Evolutionary conservation across 352 stramenopile genomes (phyloP).

Genomic region (Phytophthora pluvialis): DNA sequence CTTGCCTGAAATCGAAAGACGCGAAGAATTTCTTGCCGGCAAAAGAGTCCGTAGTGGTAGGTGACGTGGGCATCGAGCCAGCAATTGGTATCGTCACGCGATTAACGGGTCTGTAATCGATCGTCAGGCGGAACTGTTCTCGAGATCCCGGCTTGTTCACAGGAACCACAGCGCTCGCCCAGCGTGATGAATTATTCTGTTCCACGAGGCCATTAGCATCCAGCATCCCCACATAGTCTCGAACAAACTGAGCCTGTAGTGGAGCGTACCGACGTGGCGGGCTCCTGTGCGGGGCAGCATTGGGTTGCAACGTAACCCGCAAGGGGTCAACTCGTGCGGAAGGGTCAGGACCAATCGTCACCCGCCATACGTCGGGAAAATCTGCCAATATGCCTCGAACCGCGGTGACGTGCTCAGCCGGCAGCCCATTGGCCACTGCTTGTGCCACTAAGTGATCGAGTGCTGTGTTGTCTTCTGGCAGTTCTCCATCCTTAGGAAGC

Average conservation of each 20-base stretch:
- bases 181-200: not conserved
- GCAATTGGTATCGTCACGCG: not conserved
- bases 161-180: not conserved
- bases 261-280: not conserved
- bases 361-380: not conserved
- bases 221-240: not conserved
- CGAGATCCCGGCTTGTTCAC: not conserved
- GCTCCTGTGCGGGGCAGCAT: not conserved
- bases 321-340: not conserved
- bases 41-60: not conserved
- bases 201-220: not conserved
- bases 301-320: not conserved
- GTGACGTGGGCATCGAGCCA: not conserved
- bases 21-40: not conserved
- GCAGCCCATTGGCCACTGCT: not conserved
- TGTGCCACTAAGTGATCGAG: not conserved
- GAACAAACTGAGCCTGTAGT: not conserved
- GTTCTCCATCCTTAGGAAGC: not conserved
- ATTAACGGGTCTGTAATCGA: not conserved
- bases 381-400: not conserved
- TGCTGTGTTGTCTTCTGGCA: not conserved
- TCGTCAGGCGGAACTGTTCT: not conserved
- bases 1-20: not conserved
- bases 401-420: not conserved
- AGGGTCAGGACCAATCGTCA: not conserved